Evolutionary conservation across 148 eudicot genomes (phyloP), one percentile per base, ranked within the genome.

Genomic region (Nepenthes mirabilis): DNA sequence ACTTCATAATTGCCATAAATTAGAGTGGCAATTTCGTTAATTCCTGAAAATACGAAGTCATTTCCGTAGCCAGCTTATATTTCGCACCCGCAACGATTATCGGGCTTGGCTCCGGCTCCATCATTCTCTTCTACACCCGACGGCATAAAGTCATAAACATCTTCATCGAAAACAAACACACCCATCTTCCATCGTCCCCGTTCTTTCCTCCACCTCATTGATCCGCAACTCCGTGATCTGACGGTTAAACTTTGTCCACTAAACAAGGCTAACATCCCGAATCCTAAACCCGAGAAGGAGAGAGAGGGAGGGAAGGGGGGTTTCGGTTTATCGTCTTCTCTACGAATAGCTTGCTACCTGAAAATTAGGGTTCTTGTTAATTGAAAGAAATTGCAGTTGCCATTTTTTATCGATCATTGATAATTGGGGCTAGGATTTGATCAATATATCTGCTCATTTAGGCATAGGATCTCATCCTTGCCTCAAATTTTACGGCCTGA

Each of bases 141-240:
- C 23, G 23, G 23, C 45, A 40, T 40, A 1, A 40, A 4, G 45
- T 8, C 45, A 40, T 23, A 48, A 59, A 61, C 70, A 43, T 49
- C 58, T 43, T 37, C 57, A 55, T 56, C 34, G 11, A 63, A 70
- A 88, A 84, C 77, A 84, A 88, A 79, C 88, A 88, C 96, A 85
- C 63, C 61, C 53, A 36, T 50, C 5, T 2, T 48, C 10, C 62
- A 88, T 85, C 88, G 11, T 10, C 2, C 43, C 85, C 93, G 64
- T 69, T 57, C 49, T 75, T 69, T 48, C 11, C 5, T 63, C 91
- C 93, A 88, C 79, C 70, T 85, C 89, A 81, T 23, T 82, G 32
- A 85, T 88, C 89, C 85, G 12, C 47, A 7, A 36, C 37, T 3
- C 6, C n/a, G 14, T 2, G 47, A 83, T 83, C 83, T 50, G 51